Evolutionary conservation across 1,284 basidiomycete species (phyloP).

Genomic region (Stygiomarasmius scandens): DNA sequence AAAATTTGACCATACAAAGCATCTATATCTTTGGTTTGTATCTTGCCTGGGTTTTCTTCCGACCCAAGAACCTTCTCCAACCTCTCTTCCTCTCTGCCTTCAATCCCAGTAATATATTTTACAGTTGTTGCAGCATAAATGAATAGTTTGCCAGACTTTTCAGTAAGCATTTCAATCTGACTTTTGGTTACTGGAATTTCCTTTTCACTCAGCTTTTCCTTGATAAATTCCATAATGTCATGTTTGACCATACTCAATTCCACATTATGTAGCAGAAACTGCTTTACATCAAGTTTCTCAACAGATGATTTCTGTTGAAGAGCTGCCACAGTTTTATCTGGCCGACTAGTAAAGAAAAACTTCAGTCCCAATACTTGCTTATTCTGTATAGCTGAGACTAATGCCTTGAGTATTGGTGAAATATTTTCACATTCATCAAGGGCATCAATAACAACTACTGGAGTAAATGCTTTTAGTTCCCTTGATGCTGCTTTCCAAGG

Average conservation of each 20-base stretch:
- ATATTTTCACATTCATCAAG: constrained; percentile 6
- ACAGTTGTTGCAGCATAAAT: constrained; percentile 3
- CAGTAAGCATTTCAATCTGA: background rate
- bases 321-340: background rate
- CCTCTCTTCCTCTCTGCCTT: background rate
- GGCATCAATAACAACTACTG: constrained; percentile 6
- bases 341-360: constrained; percentile 2
- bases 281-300: too few relatives aligned
- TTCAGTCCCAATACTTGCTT: background rate
- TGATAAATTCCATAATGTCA: background rate
- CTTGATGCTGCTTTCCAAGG: background rate
- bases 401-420: background rate
- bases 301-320: background rate
- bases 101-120: background rate
- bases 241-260: background rate
- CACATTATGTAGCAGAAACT: background rate
- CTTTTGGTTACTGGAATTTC: background rate
- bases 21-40: background rate
- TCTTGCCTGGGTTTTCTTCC: background rate
- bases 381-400: background rate
- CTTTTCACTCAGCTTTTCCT: background rate
- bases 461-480: background rate
- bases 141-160: constrained; percentile 1
- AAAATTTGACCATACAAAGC: background rate
- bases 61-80: background rate